Conservation (phyloP, 2,329 filamentous ascomycete species). For the Sphaceloma murrayae region DNA sequence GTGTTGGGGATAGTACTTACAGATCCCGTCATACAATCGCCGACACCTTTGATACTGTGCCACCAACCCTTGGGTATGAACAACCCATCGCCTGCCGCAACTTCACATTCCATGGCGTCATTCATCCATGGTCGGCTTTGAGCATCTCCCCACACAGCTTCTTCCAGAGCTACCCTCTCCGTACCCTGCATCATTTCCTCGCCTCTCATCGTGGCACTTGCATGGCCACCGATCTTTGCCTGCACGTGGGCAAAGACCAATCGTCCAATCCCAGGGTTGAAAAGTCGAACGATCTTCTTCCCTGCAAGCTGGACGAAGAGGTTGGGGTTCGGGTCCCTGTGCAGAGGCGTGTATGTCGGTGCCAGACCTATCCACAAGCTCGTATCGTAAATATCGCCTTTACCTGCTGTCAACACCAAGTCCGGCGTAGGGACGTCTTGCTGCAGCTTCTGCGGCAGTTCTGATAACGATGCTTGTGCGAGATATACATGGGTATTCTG, state of each 20-base stretch:
- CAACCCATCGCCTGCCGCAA: constrained; percentile 59
- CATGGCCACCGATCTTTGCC: constrained; percentile 29
- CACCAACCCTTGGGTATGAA: constrained; percentile 81
- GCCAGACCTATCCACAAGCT: constrained; percentile 83
- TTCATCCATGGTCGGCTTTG: constrained; percentile 23
- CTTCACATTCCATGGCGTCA: constrained; percentile 40
- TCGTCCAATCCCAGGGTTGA: constrained; percentile 55
- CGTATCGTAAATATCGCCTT: constrained; percentile 75
- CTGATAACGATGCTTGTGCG: constrained; percentile 64
- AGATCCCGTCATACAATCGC: constrained; percentile 48
- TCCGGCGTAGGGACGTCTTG: constrained; percentile 59
- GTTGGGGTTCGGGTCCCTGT: constrained; percentile 91
- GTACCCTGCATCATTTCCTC: constrained; percentile 84
- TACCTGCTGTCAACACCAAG: constrained; percentile 54
- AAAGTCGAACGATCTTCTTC: constrained; percentile 61
- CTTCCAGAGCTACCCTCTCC: constrained; percentile 58
- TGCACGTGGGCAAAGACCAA: constrained; percentile 52
- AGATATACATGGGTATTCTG: constrained; percentile 56
- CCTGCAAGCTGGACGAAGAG: constrained; percentile 76
- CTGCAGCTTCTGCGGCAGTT: constrained; percentile 55
- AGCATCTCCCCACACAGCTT: constrained; percentile 55
- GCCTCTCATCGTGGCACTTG: constrained; percentile 52
- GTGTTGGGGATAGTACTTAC: constrained; percentile 33
- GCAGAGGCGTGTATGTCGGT: constrained; percentile 81
- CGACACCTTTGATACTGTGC: constrained; percentile 67